These are phyloP conservation scores for Citropsis articulata DNA, from an alignment of 345 rosid genomes.

Conservation along the genomic window DNA sequence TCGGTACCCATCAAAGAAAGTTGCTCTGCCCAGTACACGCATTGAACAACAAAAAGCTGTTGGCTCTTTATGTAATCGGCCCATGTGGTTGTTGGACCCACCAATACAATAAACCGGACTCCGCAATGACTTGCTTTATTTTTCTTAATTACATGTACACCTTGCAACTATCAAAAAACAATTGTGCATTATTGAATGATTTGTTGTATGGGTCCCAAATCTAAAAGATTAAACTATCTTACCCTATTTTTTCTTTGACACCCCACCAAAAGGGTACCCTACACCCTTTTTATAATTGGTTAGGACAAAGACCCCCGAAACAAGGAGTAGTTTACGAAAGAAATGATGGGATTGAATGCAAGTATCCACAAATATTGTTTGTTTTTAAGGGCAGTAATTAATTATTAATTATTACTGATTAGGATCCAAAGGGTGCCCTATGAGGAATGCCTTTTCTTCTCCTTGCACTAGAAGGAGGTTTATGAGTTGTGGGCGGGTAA, in stretches of 20 bases:
- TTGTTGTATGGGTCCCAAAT: conserved; percentile 32
- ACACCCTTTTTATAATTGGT: conserved; percentile 10
- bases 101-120: conserved; percentile 32
- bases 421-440: conserved; percentile 79
- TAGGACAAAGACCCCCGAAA: conserved; percentile 21
- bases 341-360: background rate
- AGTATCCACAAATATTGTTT: background rate
- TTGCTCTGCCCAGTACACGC: conserved; percentile 5
- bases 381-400: background rate
- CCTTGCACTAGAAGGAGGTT: conserved; percentile 56
- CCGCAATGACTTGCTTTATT: conserved; percentile 38
- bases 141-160: conserved; percentile 36
- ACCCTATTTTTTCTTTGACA: conserved; percentile 24
- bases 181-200: conserved; percentile 40
- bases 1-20: background rate
- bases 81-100: conserved; percentile 54
- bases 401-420: conserved; percentile 18
- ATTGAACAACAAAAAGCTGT: conserved; percentile 25
- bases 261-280: conserved; percentile 28
- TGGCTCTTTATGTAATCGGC: conserved; percentile 37
- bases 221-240: conserved; percentile 21
- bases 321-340: conserved; percentile 1
- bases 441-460: conserved; percentile 90
- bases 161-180: conserved; percentile 39
- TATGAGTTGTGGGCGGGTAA: conserved; percentile 51